Conservation (phyloP, 768 basidiomycete species). For the Mycena latifolia region DNA sequence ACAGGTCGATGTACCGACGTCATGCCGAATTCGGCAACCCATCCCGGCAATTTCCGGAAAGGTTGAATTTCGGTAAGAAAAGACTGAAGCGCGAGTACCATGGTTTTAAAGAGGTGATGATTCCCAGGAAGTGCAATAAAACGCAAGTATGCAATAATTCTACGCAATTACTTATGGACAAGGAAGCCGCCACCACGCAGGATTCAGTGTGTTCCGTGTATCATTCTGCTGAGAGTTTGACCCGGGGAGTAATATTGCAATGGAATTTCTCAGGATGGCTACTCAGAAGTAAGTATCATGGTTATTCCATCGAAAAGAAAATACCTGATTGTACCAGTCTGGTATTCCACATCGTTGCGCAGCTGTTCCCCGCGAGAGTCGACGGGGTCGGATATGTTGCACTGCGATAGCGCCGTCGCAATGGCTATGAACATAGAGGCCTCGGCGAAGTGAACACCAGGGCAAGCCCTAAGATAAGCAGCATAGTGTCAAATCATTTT, state of each 20-base stretch:
- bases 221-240: no score
- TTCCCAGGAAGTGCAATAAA: no score
- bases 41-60: no score
- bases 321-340: constrained; percentile 27
- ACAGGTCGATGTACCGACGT: no score
- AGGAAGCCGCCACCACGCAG: no score
- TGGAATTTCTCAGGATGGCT: constrained; percentile 9
- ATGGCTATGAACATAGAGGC: constrained; percentile 23
- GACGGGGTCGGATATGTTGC: constrained; percentile 9
- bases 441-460: constrained; percentile 23
- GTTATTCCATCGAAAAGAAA: not conserved
- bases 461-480: constrained; percentile 15
- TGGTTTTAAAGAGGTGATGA: no score
- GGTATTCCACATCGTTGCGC: constrained; percentile 10
- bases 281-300: not conserved
- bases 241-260: constrained; percentile 1
- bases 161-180: no score
- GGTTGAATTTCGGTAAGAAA: no score
- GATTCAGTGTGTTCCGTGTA: no score
- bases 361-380: not conserved
- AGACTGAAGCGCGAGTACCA: no score
- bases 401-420: constrained; percentile 15
- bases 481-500: not conserved
- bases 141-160: no score
- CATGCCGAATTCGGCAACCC: no score